These are phyloP conservation scores for Tagetes erecta DNA, from an alignment of 129 eudicot species.

Conservation along the genomic window DNA sequence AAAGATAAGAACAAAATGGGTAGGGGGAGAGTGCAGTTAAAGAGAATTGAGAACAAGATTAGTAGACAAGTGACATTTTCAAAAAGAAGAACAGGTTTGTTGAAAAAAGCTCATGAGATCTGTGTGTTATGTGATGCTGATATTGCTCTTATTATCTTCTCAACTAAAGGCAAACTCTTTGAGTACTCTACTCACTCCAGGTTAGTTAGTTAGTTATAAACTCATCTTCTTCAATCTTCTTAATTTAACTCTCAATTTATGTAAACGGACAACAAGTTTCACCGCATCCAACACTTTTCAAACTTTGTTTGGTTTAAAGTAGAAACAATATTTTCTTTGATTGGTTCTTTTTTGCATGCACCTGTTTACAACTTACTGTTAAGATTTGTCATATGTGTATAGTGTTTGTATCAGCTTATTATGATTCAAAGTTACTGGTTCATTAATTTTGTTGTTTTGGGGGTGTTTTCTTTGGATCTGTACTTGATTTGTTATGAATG, in stretches of 20 bases:
- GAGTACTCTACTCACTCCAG: slow-evolving; percentile 82
- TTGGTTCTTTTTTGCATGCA: too few relatives aligned
- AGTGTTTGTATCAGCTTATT: too few relatives aligned
- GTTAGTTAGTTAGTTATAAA: slow-evolving; percentile 21
- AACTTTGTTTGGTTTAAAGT: too few relatives aligned
- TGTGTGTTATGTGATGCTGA: slow-evolving; percentile 94
- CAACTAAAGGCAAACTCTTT: slow-evolving; percentile 84
- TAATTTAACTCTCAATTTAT: too few relatives aligned
- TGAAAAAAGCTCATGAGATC: slow-evolving; percentile 91
- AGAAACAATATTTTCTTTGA: too few relatives aligned
- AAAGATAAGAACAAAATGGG: slow-evolving; percentile 43
- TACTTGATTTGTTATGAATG: slow-evolving; percentile 32
- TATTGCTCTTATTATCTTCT: slow-evolving; percentile 77
- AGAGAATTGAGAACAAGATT: slow-evolving; percentile 86
- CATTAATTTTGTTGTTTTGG: slow-evolving; percentile 30
- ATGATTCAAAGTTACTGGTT: slow-evolving; percentile 21
- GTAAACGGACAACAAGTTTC: too few relatives aligned
- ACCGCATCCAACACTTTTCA: too few relatives aligned
- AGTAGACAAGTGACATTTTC: slow-evolving; percentile 91
- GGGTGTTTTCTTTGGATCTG: slow-evolving; percentile 8
- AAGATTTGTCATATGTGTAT: not conserved
- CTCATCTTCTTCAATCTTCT: too few relatives aligned
- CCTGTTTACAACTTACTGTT: not conserved
- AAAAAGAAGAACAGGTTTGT: slow-evolving; percentile 74
- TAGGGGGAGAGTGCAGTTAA: slow-evolving; percentile 86